Percentiles rank a stretch among this genome's conserved stretches.
Evolutionary conservation across 306 rosid genomes (phyloP).

Genomic region (apple (Malus domestica)): DNA sequence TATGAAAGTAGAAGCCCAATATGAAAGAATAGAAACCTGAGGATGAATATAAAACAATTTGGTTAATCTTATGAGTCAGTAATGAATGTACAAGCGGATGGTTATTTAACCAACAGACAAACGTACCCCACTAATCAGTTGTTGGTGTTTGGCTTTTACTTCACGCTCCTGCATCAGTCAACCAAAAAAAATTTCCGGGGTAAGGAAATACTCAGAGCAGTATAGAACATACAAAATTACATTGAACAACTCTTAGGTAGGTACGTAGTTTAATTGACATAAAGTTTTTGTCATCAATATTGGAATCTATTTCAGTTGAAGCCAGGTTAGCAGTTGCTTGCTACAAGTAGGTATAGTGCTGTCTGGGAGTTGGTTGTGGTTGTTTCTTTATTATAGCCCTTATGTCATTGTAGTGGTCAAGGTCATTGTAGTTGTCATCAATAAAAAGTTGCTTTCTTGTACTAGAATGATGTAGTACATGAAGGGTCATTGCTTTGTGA

Average conservation of each 20-base stretch:
- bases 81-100: constrained; percentile 7
- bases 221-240: neutral
- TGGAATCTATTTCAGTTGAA: neutral
- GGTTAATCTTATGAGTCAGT: neutral
- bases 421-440: neutral
- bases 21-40: constrained; percentile 81
- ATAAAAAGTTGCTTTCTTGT: neutral
- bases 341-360: neutral
- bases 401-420: neutral
- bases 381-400: neutral
- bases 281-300: neutral
- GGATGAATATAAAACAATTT: constrained; percentile 16
- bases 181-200: constrained; percentile 18
- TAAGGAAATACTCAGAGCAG: constrained; percentile 7
- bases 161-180: constrained; percentile 82
- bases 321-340: neutral
- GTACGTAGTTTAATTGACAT: neutral
- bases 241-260: neutral
- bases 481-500: too few relatives aligned
- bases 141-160: constrained; percentile 95
- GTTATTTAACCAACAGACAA: constrained; percentile 6
- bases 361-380: neutral
- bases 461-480: neutral
- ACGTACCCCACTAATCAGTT: constrained; percentile 89
- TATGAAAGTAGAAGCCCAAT: constrained; percentile 78